Base-by-base conservation (phyloP, 192 early-diverging fungal species). In the Coemansia sp. region DNA sequence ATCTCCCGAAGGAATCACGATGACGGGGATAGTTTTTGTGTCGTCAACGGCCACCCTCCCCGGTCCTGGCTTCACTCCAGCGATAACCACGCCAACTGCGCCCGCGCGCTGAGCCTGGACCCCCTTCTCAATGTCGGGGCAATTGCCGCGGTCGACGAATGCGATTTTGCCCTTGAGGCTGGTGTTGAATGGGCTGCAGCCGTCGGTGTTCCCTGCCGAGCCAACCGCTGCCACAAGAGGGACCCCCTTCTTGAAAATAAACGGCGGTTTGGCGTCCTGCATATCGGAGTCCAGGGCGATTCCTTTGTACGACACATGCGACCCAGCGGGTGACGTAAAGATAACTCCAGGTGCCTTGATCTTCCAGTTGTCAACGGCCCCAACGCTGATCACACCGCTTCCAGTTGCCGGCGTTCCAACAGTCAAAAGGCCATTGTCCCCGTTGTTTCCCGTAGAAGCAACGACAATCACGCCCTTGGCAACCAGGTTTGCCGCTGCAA, bases 371-470 rank as follows among this genome's bases (percentile, higher is more conserved):
- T 66, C 78, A 7, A 84, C 53, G 17, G 81, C 74, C 12, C 78
- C 85, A 33, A 89, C 80, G 12, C 69, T 67, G 5, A 87, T 49
- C 23, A 77, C 82, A 32, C 79, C 54, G 17, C 41, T 40, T 0
- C 76, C 74, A n/a, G 77, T 41, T 1, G 76, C 72, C 4, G 82
- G 82, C 2, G 73, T 45, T 11, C 67, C 54, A 3, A 71, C 67
- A 26, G 77, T 76, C 43, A 66, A 80, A 1, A 85, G 20, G 0
- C 85, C 85, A 20, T 58, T 55, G 19, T 47, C 26, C 29, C 90
- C 90, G 23, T 82, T 76, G 73, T 95, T 95, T 13, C 92, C 92
- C 26, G 71, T 68, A 13, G 89, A 76, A 17, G 82, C 70, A 38
- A 80, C 69, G 10, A 91, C 77, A 23, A 83, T 49, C 18, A 81